Conservation (phyloP, 2,329 filamentous ascomycete genomes). For the Ramichloridium luteum region DNA sequence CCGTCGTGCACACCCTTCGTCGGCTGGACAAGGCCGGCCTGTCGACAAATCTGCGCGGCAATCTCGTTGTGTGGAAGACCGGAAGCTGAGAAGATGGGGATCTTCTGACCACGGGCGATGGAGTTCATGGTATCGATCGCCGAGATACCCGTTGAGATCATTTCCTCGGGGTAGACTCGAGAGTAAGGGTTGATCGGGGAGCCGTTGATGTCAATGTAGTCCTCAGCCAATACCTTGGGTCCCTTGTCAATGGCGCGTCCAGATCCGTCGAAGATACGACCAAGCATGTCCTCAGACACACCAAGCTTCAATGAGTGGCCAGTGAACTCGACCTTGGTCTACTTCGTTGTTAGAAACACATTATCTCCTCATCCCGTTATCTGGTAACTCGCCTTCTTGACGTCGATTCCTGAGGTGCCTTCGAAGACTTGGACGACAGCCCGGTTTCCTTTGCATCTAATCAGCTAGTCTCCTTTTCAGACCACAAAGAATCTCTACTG, state of each 20-base stretch:
- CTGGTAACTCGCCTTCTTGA: conserved; percentile 70
- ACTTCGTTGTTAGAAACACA: conserved; percentile 2
- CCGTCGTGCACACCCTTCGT: conserved; percentile 84
- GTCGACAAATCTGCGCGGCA: conserved; percentile 94
- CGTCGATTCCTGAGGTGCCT: conserved; percentile 92
- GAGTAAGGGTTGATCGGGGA: conserved; percentile 97
- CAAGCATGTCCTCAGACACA: conserved; percentile 98
- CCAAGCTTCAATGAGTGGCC: conserved; percentile 96
- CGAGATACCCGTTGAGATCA: conserved; percentile 99
- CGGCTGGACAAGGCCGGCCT: conserved; percentile 84
- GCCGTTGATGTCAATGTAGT: conserved; percentile 98
- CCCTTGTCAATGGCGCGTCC: conserved; percentile 98
- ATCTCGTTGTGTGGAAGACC: conserved; percentile 99
- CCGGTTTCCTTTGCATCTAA: conserved; percentile 55
- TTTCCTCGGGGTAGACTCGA: conserved; percentile 96
- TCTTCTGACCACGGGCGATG: conserved; percentile 97
- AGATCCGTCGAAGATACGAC: conserved; percentile 96
- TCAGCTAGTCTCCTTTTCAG: conserved; percentile 6
- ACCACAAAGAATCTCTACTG: conserved; percentile 10
- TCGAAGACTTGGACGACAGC: conserved; percentile 98
- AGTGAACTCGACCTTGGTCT: conserved; percentile 96
- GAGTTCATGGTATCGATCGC: conserved; percentile 92
- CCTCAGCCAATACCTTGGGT: conserved; percentile 92
- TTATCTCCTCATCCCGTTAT: too few species aligned
- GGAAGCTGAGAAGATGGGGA: conserved; percentile 95